Base-by-base conservation (phyloP, 1,139 yeast species). In the Ogataea hybrid region DNA sequence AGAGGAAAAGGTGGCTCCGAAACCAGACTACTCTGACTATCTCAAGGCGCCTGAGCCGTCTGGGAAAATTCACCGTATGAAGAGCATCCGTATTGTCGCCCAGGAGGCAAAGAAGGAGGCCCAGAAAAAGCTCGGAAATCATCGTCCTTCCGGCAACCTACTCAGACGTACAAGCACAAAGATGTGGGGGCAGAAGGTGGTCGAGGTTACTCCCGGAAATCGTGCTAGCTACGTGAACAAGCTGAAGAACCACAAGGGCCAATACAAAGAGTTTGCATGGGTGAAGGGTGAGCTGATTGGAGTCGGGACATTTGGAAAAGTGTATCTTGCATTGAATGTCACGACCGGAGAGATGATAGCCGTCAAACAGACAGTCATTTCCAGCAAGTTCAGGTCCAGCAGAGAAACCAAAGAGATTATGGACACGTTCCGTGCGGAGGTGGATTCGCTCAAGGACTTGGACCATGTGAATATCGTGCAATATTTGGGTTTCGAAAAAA, bases 271-370 rank as follows among this genome's bases (percentile, higher is more conserved):
- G 63, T 89, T 90, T 69, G 94, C 92, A 0, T 94, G 99, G 99
- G 86, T 94, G 39, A 89, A 89, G 61, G 99, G 99, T 71, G 97
- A 90, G 57, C 71, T 92, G 49, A 88, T 94, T 46, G 99, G 99
- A 1, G 79, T 90, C 46, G 99, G 99, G 0, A 90, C 97, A 0
- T 94, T 90, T 70, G 99, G 98, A n/a, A 83, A 87, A 33, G 98
- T 94, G 1, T 92, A 77, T 58, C 71, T 94, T 46, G 97, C 96
- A 1, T 73, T 94, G 57, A 94, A 94, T 62, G 94, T 89, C 12
- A 92, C 97, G 1, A 89, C 96, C 0, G 97, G 98, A 43, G 99
- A 94, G 57, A 90, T 94, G 96, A 82, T 94, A 67, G 99, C 99
- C 0, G 98, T 94, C 1, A 94, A 94, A 59, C 98, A 94, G 62